These are phyloP conservation scores for Ceriops decandra DNA, from an alignment of 345 rosid genomes.

Conservation along the genomic window DNA sequence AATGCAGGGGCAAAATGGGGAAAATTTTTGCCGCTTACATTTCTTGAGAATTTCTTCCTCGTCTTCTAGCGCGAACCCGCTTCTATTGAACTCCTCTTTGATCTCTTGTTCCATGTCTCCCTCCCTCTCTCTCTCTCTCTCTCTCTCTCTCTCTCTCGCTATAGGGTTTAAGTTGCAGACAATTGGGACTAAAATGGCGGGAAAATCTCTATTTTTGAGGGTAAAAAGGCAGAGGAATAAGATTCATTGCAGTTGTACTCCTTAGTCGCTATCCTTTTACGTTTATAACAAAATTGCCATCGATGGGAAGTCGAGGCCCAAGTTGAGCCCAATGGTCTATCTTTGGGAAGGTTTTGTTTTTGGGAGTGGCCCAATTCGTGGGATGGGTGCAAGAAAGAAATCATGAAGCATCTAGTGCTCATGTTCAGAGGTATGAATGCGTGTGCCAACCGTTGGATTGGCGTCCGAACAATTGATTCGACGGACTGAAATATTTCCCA, in stretches of 20 bases:
- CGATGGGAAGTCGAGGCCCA: too few relatives aligned
- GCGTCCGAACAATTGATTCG: too few relatives aligned
- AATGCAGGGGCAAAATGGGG: slow-evolving; percentile 3
- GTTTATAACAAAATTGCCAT: slow-evolving; percentile 8
- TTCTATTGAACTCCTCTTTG: slow-evolving; percentile 56
- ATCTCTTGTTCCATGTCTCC: slow-evolving; percentile 64
- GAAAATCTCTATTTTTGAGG: slow-evolving; percentile 22
- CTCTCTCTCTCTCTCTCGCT: slow-evolving; percentile 14
- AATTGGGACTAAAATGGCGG: slow-evolving; percentile 50
- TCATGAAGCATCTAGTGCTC: too few relatives aligned
- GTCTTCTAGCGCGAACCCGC: slow-evolving; percentile 53
- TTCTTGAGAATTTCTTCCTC: slow-evolving; percentile 63
- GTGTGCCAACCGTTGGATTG: too few relatives aligned
- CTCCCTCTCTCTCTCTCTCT: slow-evolving; percentile 11
- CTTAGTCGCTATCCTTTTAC: not conserved
- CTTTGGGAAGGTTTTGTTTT: too few relatives aligned
- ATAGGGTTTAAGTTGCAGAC: slow-evolving; percentile 36
- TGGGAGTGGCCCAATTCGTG: too few relatives aligned
- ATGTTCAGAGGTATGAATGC: too few relatives aligned
- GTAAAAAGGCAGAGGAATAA: not conserved
- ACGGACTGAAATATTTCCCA: too few relatives aligned
- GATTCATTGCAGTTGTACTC: not conserved
- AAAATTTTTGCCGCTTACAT: slow-evolving; percentile 38
- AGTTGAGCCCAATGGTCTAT: too few relatives aligned
- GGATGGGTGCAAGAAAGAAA: too few relatives aligned